phyloP scores from a whole-genome alignment of 2,329 filamentous ascomycete species.

The Paraphoma chrysanthemicola region DNA sequence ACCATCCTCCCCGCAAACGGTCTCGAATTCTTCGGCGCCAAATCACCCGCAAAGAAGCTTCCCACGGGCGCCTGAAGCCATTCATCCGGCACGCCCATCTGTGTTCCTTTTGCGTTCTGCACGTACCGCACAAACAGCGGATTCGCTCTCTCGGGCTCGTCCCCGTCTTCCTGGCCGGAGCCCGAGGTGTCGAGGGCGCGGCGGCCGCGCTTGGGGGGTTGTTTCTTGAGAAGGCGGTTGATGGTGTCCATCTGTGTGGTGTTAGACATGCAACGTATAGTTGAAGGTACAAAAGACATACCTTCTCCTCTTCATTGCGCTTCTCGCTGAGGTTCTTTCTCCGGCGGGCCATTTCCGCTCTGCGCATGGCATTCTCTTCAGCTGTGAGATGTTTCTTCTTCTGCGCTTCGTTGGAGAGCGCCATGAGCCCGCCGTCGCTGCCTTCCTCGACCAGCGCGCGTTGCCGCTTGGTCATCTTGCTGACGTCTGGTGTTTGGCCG shows the following conservation, averaged over 20 bases:
- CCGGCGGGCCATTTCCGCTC: slow-evolving; percentile 75
- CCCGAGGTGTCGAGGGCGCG: slow-evolving; percentile 56
- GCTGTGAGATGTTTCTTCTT: slow-evolving; percentile 76
- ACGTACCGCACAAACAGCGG: slow-evolving; percentile 74
- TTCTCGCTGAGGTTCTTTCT: slow-evolving; percentile 78
- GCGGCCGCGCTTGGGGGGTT: slow-evolving; percentile 71
- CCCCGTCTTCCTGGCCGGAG: slow-evolving; percentile 58
- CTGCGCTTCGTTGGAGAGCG: slow-evolving; percentile 70
- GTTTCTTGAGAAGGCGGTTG: slow-evolving; percentile 87
- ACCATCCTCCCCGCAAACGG: slow-evolving; percentile 45
- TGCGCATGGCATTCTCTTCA: slow-evolving; percentile 75
- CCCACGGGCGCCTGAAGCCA: slow-evolving; percentile 71
- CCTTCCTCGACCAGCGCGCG: slow-evolving; percentile 63
- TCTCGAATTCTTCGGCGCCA: slow-evolving; percentile 29
- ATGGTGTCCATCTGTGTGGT: slow-evolving; percentile 79
- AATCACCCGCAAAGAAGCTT: slow-evolving; percentile 57
- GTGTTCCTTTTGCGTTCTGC: slow-evolving; percentile 66
- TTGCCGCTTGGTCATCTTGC: slow-evolving; percentile 73
- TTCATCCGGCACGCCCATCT: slow-evolving; percentile 71
- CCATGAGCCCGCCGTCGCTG: slow-evolving; percentile 55
- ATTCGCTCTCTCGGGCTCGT: slow-evolving; percentile 58
- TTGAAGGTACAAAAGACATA: slow-evolving; percentile 35
- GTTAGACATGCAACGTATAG: slow-evolving; percentile 14
- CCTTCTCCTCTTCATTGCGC: slow-evolving; percentile 80
- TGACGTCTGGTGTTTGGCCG: slow-evolving; percentile 67